Evolutionary conservation across 345 rosid species (phyloP).

Genomic region (Corchorus capsularis): DNA sequence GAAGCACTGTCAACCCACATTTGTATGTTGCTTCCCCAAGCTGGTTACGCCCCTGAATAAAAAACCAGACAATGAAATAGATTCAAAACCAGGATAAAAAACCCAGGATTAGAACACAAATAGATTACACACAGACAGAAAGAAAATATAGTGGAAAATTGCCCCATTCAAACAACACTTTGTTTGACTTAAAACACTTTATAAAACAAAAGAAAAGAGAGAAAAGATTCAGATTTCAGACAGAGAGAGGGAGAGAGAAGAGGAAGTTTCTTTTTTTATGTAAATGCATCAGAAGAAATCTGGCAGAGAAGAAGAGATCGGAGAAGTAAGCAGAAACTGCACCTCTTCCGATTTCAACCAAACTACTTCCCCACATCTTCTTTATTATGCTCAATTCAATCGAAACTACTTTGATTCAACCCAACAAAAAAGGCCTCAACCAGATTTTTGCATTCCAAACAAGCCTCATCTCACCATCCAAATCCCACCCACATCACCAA

Average conservation of each 20-base stretch:
- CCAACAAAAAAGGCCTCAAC: neutral
- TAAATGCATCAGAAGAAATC: constrained; percentile 48
- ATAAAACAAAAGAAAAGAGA: no score
- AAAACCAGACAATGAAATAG: neutral
- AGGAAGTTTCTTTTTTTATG: constrained; percentile 25
- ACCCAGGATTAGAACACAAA: neutral
- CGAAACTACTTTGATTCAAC: constrained; percentile 19
- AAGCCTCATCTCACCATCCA: constrained; percentile 48
- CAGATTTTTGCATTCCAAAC: constrained; percentile 27
- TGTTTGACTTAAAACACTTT: neutral
- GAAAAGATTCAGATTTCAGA: neutral
- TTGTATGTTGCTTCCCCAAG: neutral
- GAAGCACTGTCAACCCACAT: constrained; percentile 7
- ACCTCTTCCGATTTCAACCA: constrained; percentile 30
- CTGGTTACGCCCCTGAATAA: neutral
- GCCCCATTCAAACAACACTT: constrained; percentile 32
- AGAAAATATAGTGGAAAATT: constrained; percentile 1
- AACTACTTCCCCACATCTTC: neutral
- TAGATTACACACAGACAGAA: neutral
- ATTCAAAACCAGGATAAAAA: constrained; percentile 1
- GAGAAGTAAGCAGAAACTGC: constrained; percentile 37
- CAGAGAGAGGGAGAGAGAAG: neutral
- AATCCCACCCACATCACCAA: constrained; percentile 41
- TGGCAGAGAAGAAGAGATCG: constrained; percentile 42
- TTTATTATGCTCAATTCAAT: constrained; percentile 24